phyloP scores from a whole-genome alignment of 495 filamentous ascomycete genomes.

The Hypomontagnella monticulosa region DNA sequence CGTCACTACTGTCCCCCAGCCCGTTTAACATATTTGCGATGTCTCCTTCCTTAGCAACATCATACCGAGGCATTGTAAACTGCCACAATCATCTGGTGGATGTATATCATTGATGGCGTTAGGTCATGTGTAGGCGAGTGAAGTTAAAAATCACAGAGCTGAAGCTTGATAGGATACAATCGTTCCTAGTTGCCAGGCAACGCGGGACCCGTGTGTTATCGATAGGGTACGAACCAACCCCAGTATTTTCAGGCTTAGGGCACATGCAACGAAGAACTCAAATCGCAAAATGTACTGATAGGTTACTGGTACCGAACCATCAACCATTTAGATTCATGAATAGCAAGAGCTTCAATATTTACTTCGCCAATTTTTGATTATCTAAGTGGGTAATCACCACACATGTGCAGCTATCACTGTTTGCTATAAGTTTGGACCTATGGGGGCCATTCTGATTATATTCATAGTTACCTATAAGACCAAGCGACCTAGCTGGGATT shows the following conservation, averaged over 20 bases:
- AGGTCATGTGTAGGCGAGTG: slow-evolving; percentile 3
- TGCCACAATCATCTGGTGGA: not conserved
- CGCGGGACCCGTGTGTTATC: slow-evolving; percentile 5
- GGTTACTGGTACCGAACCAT: too few relatives aligned
- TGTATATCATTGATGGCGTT: not conserved
- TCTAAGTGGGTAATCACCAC: too few relatives aligned
- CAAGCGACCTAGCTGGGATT: too few relatives aligned
- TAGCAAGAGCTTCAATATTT: too few relatives aligned
- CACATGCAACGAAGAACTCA: not conserved
- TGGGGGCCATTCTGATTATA: too few relatives aligned
- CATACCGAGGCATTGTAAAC: slow-evolving; percentile 1
- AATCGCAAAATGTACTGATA: not conserved
- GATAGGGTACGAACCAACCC: not conserved
- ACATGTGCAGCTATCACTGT: too few relatives aligned
- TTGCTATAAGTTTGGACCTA: too few relatives aligned
- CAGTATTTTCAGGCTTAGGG: not conserved
- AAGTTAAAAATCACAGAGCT: slow-evolving; percentile 7
- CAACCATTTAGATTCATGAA: too few relatives aligned
- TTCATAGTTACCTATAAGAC: too few relatives aligned
- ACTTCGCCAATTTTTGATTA: too few relatives aligned
- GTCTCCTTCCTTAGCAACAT: slow-evolving; percentile 3
- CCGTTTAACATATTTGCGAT: slow-evolving; percentile 14
- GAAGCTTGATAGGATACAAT: slow-evolving; percentile 22
- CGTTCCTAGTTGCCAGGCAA: slow-evolving; percentile 44
- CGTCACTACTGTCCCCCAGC: slow-evolving; percentile 31